phyloP scores from a whole-genome alignment of 2,329 filamentous ascomycete species.

The Colletotrichum agaves region DNA sequence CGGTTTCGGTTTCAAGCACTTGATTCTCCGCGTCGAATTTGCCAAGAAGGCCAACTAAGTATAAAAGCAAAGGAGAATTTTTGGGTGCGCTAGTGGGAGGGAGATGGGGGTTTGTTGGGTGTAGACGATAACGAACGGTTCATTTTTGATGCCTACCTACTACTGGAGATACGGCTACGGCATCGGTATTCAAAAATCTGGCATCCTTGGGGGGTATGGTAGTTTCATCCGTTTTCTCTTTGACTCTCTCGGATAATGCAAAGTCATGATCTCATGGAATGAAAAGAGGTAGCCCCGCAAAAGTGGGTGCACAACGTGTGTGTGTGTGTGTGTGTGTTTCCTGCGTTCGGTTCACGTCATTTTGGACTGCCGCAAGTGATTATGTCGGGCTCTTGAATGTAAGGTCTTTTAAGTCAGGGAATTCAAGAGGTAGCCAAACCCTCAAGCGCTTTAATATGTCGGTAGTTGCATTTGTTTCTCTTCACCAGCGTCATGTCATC shows the following conservation, averaged over 20 bases:
- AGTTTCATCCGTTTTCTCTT: conserved; percentile 27
- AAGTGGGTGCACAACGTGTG: no score
- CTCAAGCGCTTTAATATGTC: no score
- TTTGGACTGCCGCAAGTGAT: no score
- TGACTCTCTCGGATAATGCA: conserved; percentile 21
- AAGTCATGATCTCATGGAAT: conserved; percentile 33
- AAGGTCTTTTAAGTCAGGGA: no score
- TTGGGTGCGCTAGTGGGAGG: background rate
- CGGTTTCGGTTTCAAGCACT: conserved; percentile 89
- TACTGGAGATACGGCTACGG: conserved; percentile 37
- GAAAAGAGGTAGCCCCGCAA: background rate
- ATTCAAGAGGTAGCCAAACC: no score
- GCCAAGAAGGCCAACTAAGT: conserved; percentile 74
- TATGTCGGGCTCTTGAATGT: no score
- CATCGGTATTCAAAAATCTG: conserved; percentile 33
- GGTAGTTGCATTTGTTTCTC: no score
- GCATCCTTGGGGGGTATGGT: conserved; percentile 34
- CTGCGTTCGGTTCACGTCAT: no score
- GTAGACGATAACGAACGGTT: conserved; percentile 27
- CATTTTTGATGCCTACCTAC: conserved; percentile 26
- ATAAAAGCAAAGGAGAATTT: background rate
- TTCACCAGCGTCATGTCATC: no score
- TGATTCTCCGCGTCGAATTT: conserved; percentile 89
- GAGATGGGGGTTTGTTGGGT: background rate
- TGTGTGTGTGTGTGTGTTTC: no score